These are phyloP conservation scores for Monilinia fructigena DNA, from an alignment of 2,329 filamentous ascomycete species.

Conservation along the genomic window DNA sequence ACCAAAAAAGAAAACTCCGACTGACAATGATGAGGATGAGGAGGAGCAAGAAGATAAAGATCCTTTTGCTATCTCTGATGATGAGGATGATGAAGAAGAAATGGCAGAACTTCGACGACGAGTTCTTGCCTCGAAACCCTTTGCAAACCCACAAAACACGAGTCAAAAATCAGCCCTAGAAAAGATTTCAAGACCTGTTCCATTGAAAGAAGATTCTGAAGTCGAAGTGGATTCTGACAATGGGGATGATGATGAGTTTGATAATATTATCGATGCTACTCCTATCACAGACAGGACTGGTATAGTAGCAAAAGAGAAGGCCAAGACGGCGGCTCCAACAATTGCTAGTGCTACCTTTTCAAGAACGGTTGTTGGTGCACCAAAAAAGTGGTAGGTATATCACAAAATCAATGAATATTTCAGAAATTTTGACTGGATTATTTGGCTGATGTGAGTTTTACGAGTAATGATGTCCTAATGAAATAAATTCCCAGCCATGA, in stretches of 20 bases:
- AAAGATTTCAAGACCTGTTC: slow-evolving; percentile 60
- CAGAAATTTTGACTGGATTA: background rate
- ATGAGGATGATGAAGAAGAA: slow-evolving; percentile 74
- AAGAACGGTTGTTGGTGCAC: slow-evolving; percentile 40
- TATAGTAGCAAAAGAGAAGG: slow-evolving; percentile 50
- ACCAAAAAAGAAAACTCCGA: slow-evolving; percentile 42
- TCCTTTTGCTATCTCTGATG: slow-evolving; percentile 60
- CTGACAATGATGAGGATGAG: slow-evolving; percentile 45
- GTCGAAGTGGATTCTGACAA: slow-evolving; percentile 72
- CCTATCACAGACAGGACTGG: slow-evolving; percentile 85
- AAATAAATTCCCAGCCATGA: no score
- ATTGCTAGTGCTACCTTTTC: slow-evolving; percentile 40
- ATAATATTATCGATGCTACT: slow-evolving; percentile 88
- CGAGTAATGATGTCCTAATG: background rate
- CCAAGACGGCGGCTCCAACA: slow-evolving; percentile 39
- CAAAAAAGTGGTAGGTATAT: slow-evolving; percentile 40
- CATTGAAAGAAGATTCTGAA: slow-evolving; percentile 59
- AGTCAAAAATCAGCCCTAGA: slow-evolving; percentile 57
- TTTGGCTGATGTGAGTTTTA: background rate
- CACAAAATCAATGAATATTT: background rate
- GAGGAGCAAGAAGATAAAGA: slow-evolving; percentile 66
- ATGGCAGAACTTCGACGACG: slow-evolving; percentile 91
- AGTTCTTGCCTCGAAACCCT: slow-evolving; percentile 89
- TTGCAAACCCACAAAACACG: slow-evolving; percentile 58
- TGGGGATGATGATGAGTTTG: slow-evolving; percentile 72